These are phyloP conservation scores for Cordyceps sp. DNA, from an alignment of 2,329 filamentous ascomycete genomes.

Conservation along the genomic window DNA sequence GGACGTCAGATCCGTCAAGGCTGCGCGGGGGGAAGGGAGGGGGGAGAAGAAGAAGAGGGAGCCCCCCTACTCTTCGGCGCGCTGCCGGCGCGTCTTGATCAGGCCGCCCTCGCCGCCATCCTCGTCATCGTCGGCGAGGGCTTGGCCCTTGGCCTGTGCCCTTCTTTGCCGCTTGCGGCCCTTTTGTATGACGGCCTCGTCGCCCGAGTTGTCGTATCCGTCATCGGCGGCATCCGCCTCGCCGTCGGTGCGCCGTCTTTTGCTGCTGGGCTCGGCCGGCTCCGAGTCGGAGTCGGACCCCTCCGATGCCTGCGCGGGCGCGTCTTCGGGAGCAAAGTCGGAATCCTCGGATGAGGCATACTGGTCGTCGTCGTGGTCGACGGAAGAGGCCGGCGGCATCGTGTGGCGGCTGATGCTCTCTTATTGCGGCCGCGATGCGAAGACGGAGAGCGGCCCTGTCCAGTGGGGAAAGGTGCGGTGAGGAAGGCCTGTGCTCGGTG, in stretches of 20 bases:
- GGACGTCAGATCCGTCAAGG: constrained; percentile 2
- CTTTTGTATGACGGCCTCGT: constrained; percentile 50
- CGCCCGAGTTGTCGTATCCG: constrained; percentile 52
- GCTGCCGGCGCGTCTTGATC: constrained; percentile 57
- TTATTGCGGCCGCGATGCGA: too few species aligned
- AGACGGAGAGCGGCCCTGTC: too few species aligned
- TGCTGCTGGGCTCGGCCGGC: constrained; percentile 14
- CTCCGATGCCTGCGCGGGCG: constrained; percentile 26
- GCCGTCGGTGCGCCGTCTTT: constrained; percentile 7
- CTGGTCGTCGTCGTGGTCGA: constrained; percentile 33
- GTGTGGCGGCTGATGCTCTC: constrained; percentile 3
- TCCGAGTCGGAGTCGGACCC: constrained; percentile 30
- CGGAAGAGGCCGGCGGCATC: constrained; percentile 25
- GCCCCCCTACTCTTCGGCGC: constrained; percentile 40
- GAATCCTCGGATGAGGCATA: constrained; percentile 60
- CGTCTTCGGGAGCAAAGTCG: constrained; percentile 50
- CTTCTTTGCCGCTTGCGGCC: constrained; percentile 36
- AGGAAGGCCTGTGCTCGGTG: too few species aligned
- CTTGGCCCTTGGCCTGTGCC: constrained; percentile 20
- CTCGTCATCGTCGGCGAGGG: constrained; percentile 33
- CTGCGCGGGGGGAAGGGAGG: background rate
- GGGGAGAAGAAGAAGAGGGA: background rate
- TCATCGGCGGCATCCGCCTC: constrained; percentile 20
- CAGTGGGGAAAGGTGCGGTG: too few species aligned
- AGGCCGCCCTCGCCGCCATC: constrained; percentile 43